Percentiles rank a stretch among this genome's conserved stretches.
phyloP scores from a whole-genome alignment of 805 yeast genomes.

The Pichia manshurica region DNA sequence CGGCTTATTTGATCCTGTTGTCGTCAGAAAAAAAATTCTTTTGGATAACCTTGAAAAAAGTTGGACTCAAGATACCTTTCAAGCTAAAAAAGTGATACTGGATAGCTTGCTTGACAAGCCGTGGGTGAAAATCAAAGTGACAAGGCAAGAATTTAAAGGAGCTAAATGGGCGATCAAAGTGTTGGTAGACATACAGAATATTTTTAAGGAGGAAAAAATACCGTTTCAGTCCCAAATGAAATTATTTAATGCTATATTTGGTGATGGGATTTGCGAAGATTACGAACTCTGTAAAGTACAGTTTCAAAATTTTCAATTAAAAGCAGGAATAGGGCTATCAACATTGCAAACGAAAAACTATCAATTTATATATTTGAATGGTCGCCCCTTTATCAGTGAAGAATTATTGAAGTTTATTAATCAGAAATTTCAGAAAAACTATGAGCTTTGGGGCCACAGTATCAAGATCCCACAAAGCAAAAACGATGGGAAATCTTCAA shows the following conservation, averaged over 20 bases:
- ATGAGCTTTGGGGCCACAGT: conserved; percentile 12
- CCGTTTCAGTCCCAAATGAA: conserved; percentile 6
- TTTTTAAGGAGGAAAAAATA: not conserved
- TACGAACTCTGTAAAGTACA: conserved; percentile 27
- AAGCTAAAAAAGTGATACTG: conserved; percentile 30
- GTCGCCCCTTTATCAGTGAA: conserved; percentile 27
- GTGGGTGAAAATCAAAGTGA: conserved; percentile 17
- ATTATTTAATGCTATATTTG: conserved; percentile 29
- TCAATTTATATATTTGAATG: conserved; percentile 45
- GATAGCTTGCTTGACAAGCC: conserved; percentile 27
- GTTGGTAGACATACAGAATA: not conserved
- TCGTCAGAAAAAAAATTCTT: conserved; percentile 37
- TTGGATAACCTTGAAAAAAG: conserved; percentile 14
- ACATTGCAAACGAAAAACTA: conserved; percentile 32
- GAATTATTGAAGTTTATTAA: conserved; percentile 22
- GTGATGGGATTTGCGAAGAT: conserved; percentile 19
- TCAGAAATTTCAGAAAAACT: conserved; percentile 21
- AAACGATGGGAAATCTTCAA: not conserved
- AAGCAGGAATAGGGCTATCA: conserved; percentile 36
- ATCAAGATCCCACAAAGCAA: not conserved
- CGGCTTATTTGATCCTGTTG: conserved; percentile 38
- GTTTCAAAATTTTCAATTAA: conserved; percentile 25
- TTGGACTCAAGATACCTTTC: conserved; percentile 21
- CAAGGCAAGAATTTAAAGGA: conserved; percentile 1
- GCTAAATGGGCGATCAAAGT: not conserved